Conservation (phyloP, 2,329 filamentous ascomycete species). For the Claviceps pusilla region DNA sequence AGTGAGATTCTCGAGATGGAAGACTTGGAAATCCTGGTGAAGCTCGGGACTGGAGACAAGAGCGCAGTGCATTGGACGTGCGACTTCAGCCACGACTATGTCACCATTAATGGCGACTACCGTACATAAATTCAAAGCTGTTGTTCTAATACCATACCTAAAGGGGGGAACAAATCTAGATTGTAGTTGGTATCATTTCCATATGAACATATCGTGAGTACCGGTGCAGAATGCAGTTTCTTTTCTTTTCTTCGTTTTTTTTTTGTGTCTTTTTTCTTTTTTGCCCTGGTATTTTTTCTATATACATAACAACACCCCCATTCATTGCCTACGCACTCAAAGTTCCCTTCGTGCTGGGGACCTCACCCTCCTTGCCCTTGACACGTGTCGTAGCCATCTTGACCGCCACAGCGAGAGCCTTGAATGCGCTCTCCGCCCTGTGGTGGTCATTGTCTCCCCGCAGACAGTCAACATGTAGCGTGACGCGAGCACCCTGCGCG, state of each 20-base stretch:
- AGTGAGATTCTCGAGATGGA: slow-evolving; percentile 64
- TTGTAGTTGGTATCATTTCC: neutral
- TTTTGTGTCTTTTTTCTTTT: neutral
- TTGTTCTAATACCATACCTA: neutral
- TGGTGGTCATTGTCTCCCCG: slow-evolving; percentile 92
- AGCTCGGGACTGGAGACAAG: slow-evolving; percentile 51
- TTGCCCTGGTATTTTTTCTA: neutral
- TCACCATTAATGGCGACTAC: slow-evolving; percentile 55
- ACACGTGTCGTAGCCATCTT: slow-evolving; percentile 61
- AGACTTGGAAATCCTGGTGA: slow-evolving; percentile 65
- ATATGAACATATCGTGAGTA: too few relatives aligned
- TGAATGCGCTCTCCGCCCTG: slow-evolving; percentile 90
- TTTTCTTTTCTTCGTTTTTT: neutral
- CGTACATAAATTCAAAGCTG: slow-evolving; percentile 30
- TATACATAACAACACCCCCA: neutral
- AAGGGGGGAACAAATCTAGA: neutral
- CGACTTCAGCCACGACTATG: slow-evolving; percentile 73
- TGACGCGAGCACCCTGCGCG: slow-evolving; percentile 75
- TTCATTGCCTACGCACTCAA: slow-evolving; percentile 39
- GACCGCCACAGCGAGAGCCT: slow-evolving; percentile 81
- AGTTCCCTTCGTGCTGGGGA: slow-evolving; percentile 92
- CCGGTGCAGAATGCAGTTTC: neutral
- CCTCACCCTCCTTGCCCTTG: slow-evolving; percentile 72
- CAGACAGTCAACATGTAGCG: slow-evolving; percentile 88
- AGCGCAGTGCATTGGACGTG: slow-evolving; percentile 71